phyloP scores from a whole-genome alignment of 1,284 basidiomycete species.

The Gastroboletus turbinatus region DNA sequence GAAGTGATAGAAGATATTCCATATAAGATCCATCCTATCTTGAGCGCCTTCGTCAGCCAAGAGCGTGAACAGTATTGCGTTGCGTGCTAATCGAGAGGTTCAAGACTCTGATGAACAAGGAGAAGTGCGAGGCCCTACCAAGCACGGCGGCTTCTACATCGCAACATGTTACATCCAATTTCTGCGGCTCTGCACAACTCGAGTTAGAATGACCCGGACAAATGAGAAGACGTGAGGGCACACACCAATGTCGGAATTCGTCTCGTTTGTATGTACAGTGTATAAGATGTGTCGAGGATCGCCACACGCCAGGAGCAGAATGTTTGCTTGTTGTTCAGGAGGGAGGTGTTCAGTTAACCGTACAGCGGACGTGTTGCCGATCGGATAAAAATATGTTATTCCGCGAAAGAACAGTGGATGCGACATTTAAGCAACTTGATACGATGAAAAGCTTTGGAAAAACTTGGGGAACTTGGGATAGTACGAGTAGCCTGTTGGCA shows the following conservation, averaged over 20 bases:
- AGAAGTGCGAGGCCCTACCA: slow-evolving; percentile 36
- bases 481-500: background rate
- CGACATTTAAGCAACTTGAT: slow-evolving; percentile 33
- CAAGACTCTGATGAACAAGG: background rate
- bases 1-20: slow-evolving; percentile 61
- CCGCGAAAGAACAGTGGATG: slow-evolving; percentile 32
- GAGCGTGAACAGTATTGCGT: slow-evolving; percentile 38
- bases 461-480: background rate
- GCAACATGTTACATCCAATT: slow-evolving; percentile 59
- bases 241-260: slow-evolving; percentile 6
- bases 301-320: slow-evolving; percentile 57
- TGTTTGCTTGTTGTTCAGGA: slow-evolving; percentile 43
- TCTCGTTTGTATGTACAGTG: slow-evolving; percentile 36
- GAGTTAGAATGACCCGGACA: background rate
- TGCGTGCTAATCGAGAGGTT: slow-evolving; percentile 37
- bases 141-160: slow-evolving; percentile 58
- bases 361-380: slow-evolving; percentile 56
- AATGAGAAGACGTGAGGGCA: background rate
- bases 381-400: slow-evolving; percentile 49
- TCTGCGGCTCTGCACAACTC: slow-evolving; percentile 32
- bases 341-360: slow-evolving; percentile 49
- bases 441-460: background rate
- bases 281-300: slow-evolving; percentile 57
- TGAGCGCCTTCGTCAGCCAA: slow-evolving; percentile 35
- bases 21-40: slow-evolving; percentile 34